Evolutionary conservation across 305 asterid genomes (phyloP).

Genomic region (Lippia alba): DNA sequence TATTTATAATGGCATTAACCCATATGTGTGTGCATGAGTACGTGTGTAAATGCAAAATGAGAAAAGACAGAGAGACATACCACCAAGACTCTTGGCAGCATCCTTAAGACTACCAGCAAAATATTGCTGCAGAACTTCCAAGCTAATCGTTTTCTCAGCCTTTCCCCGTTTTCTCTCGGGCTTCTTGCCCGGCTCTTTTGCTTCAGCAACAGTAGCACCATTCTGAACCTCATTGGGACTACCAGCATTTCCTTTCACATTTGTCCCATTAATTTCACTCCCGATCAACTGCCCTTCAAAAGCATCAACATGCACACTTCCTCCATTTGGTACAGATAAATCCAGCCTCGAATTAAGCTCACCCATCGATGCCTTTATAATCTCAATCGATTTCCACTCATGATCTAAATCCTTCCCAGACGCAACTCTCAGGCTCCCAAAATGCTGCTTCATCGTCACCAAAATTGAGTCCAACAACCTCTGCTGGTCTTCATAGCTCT

Average conservation of each 20-base stretch:
- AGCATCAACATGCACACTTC: conserved; percentile 44
- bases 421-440: conserved; percentile 81
- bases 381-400: conserved; percentile 73
- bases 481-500: conserved; percentile 55
- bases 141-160: conserved; percentile 85
- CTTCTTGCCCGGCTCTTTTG: conserved; percentile 58
- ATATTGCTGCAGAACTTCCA: conserved; percentile 87
- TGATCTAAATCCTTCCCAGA: conserved; percentile 79
- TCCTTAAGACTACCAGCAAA: conserved; percentile 93
- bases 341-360: conserved; percentile 49
- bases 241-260: conserved; percentile 42
- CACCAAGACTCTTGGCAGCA: conserved; percentile 96
- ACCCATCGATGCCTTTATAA: conserved; percentile 55
- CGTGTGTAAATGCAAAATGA: too few relatives aligned
- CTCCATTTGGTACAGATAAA: conserved; percentile 43
- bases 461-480: conserved; percentile 66
- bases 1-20: too few relatives aligned
- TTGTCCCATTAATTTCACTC: conserved; percentile 40
- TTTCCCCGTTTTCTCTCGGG: conserved; percentile 84
- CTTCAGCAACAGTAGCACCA: conserved; percentile 42
- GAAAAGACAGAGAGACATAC: conserved; percentile 41
- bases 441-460: conserved; percentile 73
- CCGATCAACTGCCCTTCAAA: conserved; percentile 43
- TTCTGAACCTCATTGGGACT: conserved; percentile 48
- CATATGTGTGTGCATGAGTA: neutral